Evolutionary conservation across 345 rosid genomes (phyloP).

Genomic region (Nasturtium officinale): DNA sequence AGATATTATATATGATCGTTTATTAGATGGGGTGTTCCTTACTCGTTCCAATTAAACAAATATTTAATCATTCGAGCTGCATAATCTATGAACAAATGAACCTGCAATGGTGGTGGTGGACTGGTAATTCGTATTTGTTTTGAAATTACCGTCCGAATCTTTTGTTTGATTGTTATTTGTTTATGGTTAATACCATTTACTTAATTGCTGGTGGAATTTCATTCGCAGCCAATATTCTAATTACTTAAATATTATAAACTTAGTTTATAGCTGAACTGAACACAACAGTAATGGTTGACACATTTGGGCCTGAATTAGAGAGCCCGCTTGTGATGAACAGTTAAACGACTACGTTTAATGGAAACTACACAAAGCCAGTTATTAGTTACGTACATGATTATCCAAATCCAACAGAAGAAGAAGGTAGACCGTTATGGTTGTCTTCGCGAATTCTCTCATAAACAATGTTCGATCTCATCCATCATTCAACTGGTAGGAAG

Average conservation of each 20-base stretch:
- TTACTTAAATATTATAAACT: too few relatives aligned
- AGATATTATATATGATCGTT: too few relatives aligned
- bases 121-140: too few relatives aligned
- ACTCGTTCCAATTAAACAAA: neutral
- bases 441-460: slow-evolving; percentile 41
- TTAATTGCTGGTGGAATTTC: neutral
- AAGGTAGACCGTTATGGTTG: slow-evolving; percentile 30
- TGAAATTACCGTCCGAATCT: neutral
- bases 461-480: slow-evolving; percentile 28
- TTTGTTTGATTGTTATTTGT: too few relatives aligned
- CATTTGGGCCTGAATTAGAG: neutral
- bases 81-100: neutral
- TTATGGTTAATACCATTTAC: neutral
- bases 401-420: slow-evolving; percentile 10
- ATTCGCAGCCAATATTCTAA: neutral
- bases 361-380: neutral
- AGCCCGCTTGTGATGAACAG: neutral
- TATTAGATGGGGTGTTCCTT: neutral
- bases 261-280: neutral
- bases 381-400: too few relatives aligned
- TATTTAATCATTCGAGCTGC: neutral
- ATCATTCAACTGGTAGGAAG: slow-evolving; percentile 31
- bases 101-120: neutral
- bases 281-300: neutral
- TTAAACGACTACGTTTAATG: neutral